phyloP scores from a whole-genome alignment of 331 rosid genomes.

The Prunus yedoensis region DNA sequence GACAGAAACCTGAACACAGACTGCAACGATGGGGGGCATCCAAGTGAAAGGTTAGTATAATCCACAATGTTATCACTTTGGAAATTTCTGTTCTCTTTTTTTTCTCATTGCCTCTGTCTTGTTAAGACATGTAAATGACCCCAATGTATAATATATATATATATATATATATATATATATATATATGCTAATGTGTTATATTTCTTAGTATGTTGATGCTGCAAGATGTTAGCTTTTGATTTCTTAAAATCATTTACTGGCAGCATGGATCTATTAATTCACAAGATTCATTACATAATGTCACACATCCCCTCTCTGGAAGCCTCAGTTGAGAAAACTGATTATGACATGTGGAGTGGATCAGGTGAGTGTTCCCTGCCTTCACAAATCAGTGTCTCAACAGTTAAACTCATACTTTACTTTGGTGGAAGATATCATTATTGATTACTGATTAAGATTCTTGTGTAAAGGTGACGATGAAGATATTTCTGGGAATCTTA shows the following conservation, averaged over 20 bases:
- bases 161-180: no score
- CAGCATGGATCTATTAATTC: constrained; percentile 54
- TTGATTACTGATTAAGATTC: constrained; percentile 22
- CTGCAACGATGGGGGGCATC: constrained; percentile 33
- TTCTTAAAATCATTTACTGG: constrained; percentile 13
- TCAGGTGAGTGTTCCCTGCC: constrained; percentile 51
- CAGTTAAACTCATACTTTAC: background rate
- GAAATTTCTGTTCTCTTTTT: constrained; percentile 17
- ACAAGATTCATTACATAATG: constrained; percentile 51
- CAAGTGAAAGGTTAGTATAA: constrained; percentile 52
- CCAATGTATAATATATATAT: background rate
- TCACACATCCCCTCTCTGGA: constrained; percentile 50
- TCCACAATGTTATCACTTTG: constrained; percentile 1
- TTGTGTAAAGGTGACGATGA: constrained; percentile 40
- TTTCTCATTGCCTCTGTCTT: background rate
- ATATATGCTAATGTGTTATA: background rate
- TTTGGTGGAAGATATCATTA: constrained; percentile 5
- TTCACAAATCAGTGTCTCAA: background rate
- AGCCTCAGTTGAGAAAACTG: constrained; percentile 45
- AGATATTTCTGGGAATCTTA: constrained; percentile 38
- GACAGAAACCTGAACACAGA: constrained; percentile 32
- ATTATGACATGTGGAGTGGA: constrained; percentile 63
- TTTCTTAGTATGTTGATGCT: background rate
- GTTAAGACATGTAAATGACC: background rate
- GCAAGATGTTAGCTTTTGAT: background rate